Evolutionary conservation across 805 yeast species (phyloP).

Genomic region (Hanseniaspora valbyensis): DNA sequence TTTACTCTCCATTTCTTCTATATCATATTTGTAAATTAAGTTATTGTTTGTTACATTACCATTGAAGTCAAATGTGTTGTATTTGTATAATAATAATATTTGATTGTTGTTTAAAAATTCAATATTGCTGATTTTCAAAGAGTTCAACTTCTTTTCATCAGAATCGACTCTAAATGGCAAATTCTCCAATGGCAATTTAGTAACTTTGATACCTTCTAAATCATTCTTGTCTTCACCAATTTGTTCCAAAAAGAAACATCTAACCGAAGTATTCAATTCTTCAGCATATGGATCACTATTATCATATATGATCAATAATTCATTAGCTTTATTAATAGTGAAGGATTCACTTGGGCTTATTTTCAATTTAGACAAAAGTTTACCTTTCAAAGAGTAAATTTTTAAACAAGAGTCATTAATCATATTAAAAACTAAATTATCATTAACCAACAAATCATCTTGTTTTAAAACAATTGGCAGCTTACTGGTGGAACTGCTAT

Average conservation of each 20-base stretch:
- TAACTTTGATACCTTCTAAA: constrained; percentile 13
- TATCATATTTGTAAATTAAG: constrained; percentile 9
- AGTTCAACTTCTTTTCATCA: background rate
- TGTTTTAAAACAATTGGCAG: constrained; percentile 8
- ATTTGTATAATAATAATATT: constrained; percentile 5
- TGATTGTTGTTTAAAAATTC: constrained; percentile 8
- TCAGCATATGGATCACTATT: background rate
- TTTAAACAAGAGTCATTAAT: constrained; percentile 7
- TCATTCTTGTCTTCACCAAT: background rate
- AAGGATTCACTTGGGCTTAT: constrained; percentile 6
- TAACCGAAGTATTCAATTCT: background rate
- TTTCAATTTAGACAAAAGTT: constrained; percentile 9
- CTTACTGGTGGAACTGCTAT: background rate
- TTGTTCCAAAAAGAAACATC: constrained; percentile 13
- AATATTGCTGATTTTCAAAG: background rate
- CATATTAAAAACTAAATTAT: constrained; percentile 2
- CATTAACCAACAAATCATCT: background rate
- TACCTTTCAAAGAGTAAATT: constrained; percentile 8
- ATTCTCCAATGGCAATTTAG: constrained; percentile 9
- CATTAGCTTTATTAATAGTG: constrained; percentile 10
- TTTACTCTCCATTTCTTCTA: constrained; percentile 11
- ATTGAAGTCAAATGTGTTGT: constrained; percentile 11
- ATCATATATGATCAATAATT: constrained; percentile 5
- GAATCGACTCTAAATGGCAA: constrained; percentile 1
- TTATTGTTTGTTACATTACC: constrained; percentile 9